phyloP scores from a whole-genome alignment of 2,329 filamentous ascomycete species.

The Diplodia seriata region DNA sequence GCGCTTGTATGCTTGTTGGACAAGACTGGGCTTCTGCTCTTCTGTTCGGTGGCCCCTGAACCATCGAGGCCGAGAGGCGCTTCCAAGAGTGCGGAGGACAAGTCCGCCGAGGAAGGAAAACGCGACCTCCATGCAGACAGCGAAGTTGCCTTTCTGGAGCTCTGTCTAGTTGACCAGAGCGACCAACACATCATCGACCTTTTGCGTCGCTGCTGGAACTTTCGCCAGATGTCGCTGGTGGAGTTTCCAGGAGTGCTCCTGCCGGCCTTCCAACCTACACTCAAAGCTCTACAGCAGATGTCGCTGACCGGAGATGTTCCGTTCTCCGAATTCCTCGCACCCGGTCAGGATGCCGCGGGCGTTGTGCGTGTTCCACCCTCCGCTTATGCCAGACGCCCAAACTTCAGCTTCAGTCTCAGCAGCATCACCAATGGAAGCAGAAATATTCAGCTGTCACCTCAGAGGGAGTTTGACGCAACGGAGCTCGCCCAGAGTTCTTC shows the following conservation, averaged over 20 bases:
- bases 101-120: conserved; percentile 15
- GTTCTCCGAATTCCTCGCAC: conserved; percentile 42
- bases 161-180: conserved; percentile 35
- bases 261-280: conserved; percentile 42
- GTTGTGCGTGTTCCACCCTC: conserved; percentile 38
- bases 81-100: not conserved
- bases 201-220: conserved; percentile 32
- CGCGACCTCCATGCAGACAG: conserved; percentile 33
- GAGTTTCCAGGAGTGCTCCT: conserved; percentile 43
- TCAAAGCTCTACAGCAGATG: conserved; percentile 37
- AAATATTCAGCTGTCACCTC: conserved; percentile 31
- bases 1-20: conserved; percentile 40
- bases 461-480: conserved; percentile 27
- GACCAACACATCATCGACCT: conserved; percentile 34
- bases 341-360: conserved; percentile 26
- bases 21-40: conserved; percentile 39
- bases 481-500: conserved; percentile 34
- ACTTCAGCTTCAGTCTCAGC: conserved; percentile 38
- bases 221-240: conserved; percentile 37
- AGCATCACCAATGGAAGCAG: conserved; percentile 31
- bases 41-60: conserved; percentile 38
- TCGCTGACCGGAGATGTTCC: conserved; percentile 41
- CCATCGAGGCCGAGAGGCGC: conserved; percentile 17
- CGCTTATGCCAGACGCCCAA: conserved; percentile 37
- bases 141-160: conserved; percentile 34